phyloP scores from a whole-genome alignment of 1,139 yeast genomes.

The Scheffersomyces titani region DNA sequence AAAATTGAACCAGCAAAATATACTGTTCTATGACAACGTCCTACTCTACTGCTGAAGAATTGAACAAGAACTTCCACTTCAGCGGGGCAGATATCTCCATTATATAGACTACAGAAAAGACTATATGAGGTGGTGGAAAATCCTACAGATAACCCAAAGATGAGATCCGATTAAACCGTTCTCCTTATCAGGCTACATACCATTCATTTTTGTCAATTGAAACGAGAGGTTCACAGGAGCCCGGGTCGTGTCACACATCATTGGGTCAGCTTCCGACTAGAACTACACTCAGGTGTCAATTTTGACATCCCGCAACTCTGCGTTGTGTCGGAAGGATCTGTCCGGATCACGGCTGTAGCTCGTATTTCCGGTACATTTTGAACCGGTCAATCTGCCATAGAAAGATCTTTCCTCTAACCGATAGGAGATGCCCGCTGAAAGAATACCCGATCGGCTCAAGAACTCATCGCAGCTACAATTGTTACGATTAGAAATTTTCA shows the following conservation, averaged over 20 bases:
- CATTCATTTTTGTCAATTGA: background rate
- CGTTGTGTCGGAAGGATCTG: too few relatives aligned
- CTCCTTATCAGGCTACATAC: background rate
- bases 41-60: background rate
- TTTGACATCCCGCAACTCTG: background rate
- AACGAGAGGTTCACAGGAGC: background rate
- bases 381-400: too few relatives aligned
- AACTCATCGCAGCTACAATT: background rate
- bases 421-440: too few relatives aligned
- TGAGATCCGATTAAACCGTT: background rate
- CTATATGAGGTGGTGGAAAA: too few relatives aligned
- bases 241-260: background rate
- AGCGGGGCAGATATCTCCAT: background rate
- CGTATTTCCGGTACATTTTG: too few relatives aligned
- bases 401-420: too few relatives aligned
- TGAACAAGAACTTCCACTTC: background rate
- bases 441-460: background rate
- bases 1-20: background rate
- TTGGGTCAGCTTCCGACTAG: background rate
- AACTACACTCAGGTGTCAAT: background rate
- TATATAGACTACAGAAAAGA: background rate
- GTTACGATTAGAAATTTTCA: background rate
- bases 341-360: too few relatives aligned
- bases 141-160: background rate
- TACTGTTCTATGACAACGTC: background rate